These are phyloP conservation scores for Beauveria rudraprayagi DNA, from an alignment of 2,329 filamentous ascomycete species.

Conservation along the genomic window DNA sequence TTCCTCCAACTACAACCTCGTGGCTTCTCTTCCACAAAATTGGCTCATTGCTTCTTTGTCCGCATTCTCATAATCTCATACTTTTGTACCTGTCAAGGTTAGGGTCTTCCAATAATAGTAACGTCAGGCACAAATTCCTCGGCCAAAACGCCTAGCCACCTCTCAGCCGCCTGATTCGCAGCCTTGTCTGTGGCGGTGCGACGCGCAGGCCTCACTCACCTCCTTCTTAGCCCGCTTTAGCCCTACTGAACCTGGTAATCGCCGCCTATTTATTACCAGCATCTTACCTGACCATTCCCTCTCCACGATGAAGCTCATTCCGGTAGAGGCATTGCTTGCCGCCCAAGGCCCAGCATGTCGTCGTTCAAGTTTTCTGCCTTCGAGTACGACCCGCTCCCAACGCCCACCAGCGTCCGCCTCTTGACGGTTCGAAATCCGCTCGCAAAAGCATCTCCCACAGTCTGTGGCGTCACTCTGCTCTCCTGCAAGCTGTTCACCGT, in stretches of 20 bases:
- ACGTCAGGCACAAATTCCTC: neutral
- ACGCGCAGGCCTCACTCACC: neutral
- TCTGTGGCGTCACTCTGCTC: conserved; percentile 7
- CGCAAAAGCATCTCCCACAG: neutral
- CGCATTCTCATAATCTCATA: neutral
- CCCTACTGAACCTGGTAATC: neutral
- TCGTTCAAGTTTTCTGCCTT: neutral
- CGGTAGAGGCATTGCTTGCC: neutral
- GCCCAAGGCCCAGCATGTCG: conserved; percentile 2
- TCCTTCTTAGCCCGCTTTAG: neutral
- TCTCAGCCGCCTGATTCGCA: neutral
- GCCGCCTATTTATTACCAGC: conserved; percentile 6
- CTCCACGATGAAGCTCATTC: neutral
- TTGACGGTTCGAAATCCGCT: conserved; percentile 7
- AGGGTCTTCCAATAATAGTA: neutral
- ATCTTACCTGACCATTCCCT: neutral
- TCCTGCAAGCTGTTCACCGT: conserved; percentile 6
- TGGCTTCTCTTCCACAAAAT: neutral
- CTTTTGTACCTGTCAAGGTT: neutral
- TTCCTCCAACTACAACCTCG: neutral
- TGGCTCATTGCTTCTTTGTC: neutral
- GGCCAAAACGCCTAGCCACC: conserved; percentile 1
- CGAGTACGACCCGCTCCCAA: neutral
- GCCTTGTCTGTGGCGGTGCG: conserved; percentile 4
- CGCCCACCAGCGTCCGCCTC: conserved; percentile 3